Conservation (phyloP, 106 monocot genomes). For the Acanthochlamys bracteata region DNA sequence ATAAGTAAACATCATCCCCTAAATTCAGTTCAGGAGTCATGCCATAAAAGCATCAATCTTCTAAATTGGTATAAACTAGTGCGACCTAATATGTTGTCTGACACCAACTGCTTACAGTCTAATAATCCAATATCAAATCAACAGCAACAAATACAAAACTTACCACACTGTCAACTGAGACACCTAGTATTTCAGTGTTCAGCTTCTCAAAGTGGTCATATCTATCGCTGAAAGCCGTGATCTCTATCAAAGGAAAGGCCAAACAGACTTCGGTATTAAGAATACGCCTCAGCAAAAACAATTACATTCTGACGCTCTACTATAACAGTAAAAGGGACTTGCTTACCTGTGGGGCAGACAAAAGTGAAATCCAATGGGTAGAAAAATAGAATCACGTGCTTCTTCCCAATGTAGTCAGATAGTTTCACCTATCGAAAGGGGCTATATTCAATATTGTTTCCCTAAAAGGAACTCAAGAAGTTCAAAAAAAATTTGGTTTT, state of each 20-base stretch:
- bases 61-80: too few species aligned
- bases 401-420: conserved; percentile 93
- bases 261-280: background rate
- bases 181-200: conserved; percentile 77
- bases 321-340: background rate
- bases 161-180: conserved; percentile 98
- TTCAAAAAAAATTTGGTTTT: too few species aligned
- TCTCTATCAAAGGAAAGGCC: conserved; percentile 37
- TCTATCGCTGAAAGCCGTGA: conserved; percentile 91
- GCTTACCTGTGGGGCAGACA: conserved; percentile 77
- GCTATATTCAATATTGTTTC: too few species aligned
- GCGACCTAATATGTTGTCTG: too few species aligned
- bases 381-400: conserved; percentile 88
- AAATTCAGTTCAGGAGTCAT: too few species aligned
- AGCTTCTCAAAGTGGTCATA: conserved; percentile 69
- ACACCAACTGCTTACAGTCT: background rate
- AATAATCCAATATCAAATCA: background rate
- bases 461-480: too few species aligned
- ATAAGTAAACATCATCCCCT: too few species aligned
- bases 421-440: conserved; percentile 67
- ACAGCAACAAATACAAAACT: conserved; percentile 3
- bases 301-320: too few species aligned
- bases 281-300: too few species aligned
- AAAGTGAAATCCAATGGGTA: conserved; percentile 96
- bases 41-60: too few species aligned